A percentile compares a stretch with the other conserved stretches of the same genome.
phyloP scores from a whole-genome alignment of 2,329 filamentous ascomycete genomes.

The Talaromyces sp. region DNA sequence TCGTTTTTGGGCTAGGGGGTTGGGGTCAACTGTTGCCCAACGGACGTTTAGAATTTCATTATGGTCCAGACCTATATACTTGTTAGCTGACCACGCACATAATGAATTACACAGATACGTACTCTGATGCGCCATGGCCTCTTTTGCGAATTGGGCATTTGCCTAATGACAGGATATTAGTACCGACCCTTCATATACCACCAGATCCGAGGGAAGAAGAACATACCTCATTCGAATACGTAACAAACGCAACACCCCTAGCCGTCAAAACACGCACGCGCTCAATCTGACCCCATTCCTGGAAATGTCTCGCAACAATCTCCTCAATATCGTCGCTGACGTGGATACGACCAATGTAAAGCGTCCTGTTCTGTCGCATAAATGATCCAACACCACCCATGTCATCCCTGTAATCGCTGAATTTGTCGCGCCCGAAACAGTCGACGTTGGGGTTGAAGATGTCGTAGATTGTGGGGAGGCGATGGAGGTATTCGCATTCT shows the following conservation, averaged over 20 bases:
- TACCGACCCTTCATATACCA: background rate
- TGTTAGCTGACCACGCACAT: background rate
- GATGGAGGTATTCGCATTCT: slow-evolving; percentile 92
- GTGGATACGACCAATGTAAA: slow-evolving; percentile 92
- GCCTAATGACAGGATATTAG: slow-evolving; percentile 40
- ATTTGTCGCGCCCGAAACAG: slow-evolving; percentile 92
- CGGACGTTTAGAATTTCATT: slow-evolving; percentile 91
- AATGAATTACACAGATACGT: background rate
- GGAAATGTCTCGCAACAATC: slow-evolving; percentile 88
- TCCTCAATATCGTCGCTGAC: slow-evolving; percentile 97
- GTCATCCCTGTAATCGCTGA: slow-evolving; percentile 88
- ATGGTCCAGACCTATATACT: slow-evolving; percentile 65
- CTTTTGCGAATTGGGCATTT: slow-evolving; percentile 86
- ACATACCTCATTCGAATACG: slow-evolving; percentile 73
- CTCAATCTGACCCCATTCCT: slow-evolving; percentile 93
- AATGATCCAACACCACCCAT: slow-evolving; percentile 97
- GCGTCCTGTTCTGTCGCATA: slow-evolving; percentile 86
- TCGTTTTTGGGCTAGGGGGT: slow-evolving; percentile 88
- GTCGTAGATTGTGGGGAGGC: slow-evolving; percentile 81
- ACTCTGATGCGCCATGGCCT: slow-evolving; percentile 90
- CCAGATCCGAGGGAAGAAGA: background rate
- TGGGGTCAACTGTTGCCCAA: slow-evolving; percentile 96
- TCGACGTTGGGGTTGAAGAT: slow-evolving; percentile 92
- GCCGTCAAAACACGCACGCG: slow-evolving; percentile 82
- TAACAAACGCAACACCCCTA: slow-evolving; percentile 90